phyloP scores from a whole-genome alignment of 768 basidiomycete genomes.

The Ramaria sp. region DNA sequence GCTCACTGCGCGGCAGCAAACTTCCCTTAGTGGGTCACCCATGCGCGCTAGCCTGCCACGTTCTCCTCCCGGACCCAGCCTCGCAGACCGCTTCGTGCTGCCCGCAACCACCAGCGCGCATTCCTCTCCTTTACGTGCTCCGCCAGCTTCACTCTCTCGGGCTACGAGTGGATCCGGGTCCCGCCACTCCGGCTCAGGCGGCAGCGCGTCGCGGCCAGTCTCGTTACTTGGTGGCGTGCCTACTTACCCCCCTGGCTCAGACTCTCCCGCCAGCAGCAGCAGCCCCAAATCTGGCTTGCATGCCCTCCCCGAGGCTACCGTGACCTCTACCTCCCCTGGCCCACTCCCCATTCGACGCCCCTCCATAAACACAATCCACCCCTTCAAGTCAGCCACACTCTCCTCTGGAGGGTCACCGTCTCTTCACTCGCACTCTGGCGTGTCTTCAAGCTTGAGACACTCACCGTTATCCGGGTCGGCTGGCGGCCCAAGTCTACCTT shows the following conservation, averaged over 20 bases:
- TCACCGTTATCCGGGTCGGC: conserved; percentile 29
- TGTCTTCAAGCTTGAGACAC: conserved; percentile 28
- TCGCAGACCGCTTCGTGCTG: conserved; percentile 7
- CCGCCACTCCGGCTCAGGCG: neutral
- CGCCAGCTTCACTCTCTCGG: neutral
- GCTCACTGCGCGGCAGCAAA: conserved; percentile 50
- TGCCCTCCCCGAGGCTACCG: conserved; percentile 15
- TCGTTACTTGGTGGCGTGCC: neutral
- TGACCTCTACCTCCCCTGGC: conserved; percentile 24
- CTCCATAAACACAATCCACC: conserved; percentile 30
- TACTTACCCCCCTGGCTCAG: neutral
- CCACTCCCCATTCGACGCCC: conserved; percentile 35
- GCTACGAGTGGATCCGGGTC: neutral
- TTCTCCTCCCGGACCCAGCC: conserved; percentile 21
- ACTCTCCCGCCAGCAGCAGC: conserved; percentile 12
- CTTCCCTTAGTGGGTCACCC: conserved; percentile 38
- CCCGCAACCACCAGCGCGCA: too few species aligned
- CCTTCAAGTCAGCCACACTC: conserved; percentile 40
- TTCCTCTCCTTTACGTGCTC: neutral
- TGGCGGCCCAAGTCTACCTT: conserved; percentile 25
- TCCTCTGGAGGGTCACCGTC: conserved; percentile 37
- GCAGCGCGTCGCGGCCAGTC: neutral
- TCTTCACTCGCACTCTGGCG: conserved; percentile 27
- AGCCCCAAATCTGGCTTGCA: neutral
- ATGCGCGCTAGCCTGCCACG: conserved; percentile 33